Evolutionary conservation across 495 filamentous ascomycete genomes (phyloP), one percentile per base, ranked within the genome.

Genomic region (Symbiotaphrina buchneri): DNA sequence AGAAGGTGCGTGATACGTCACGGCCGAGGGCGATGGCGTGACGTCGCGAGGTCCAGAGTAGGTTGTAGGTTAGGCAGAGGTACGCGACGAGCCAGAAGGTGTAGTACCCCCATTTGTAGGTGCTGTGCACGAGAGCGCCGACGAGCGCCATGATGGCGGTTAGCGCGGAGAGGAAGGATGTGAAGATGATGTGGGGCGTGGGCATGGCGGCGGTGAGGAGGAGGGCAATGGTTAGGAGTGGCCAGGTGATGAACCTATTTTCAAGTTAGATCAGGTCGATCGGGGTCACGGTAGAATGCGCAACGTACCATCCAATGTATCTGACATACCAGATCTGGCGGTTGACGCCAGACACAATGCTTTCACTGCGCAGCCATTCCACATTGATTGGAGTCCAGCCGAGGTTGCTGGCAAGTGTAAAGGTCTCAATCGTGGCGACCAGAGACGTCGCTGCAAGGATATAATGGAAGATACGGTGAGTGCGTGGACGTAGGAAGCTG

Each of bases 301-400:
- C n/a, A 43, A 30, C 39, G 26, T 37, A 53, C 68, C 70, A 74
- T 43, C 74, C 65, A 36, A 79, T 63, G 47, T 77, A 80, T 17
- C 71, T 55, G 20, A 65, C 71, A 35, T 71, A 81, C 47, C 76
- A 80, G 42, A 81, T 65, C 47, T 77, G 58, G 7, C 74, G 61
- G 11, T 53, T 58, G 3, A 45, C 39, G 7, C 61, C 62, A 7
- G 39, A 26, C 3, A 63, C 54, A 14, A 51, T 47, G 21, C 46
- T 41, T 13, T 57, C 49, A 30, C 36, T 40, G 7, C 61, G 54
- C 5, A 36, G 39, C 38, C 61, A 73, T 39, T 73, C 54, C 16
- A 69, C 63, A 6, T 41, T 39, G n/a, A n/a, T n/a, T n/a, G n/a
- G n/a, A 7, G 60, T 63, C 48, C 63, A 71, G 30, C 74, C 75